phyloP scores from a whole-genome alignment of 441 rosid genomes.

The Populus hybrid region DNA sequence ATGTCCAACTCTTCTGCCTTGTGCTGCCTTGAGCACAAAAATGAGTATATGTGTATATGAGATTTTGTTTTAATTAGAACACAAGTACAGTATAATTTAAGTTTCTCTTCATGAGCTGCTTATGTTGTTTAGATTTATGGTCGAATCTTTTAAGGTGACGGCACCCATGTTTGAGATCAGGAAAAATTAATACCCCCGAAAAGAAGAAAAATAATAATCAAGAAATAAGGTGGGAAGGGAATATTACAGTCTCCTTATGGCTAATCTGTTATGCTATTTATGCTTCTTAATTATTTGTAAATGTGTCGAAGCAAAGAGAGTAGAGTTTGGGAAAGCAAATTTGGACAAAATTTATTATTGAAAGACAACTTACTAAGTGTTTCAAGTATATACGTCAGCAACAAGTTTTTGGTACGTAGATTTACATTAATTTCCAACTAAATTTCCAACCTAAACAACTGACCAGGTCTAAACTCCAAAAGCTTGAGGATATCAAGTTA shows the following conservation, averaged over 20 bases:
- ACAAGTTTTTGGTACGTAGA: background rate
- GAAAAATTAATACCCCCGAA: too few species aligned
- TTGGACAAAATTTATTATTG: background rate
- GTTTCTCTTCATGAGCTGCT: too few species aligned
- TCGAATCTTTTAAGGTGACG: too few species aligned
- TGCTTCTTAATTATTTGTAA: background rate
- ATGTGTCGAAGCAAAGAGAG: too few species aligned
- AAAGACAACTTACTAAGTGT: background rate
- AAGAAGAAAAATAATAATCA: background rate
- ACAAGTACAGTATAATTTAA: too few species aligned
- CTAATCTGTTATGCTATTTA: background rate
- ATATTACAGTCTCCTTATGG: background rate
- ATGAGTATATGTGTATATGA: too few species aligned
- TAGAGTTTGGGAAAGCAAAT: background rate
- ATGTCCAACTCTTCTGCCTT: too few species aligned
- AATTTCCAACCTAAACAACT: constrained; percentile 4
- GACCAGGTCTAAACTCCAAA: constrained; percentile 28
- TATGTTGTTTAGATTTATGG: too few species aligned
- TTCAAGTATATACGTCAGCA: background rate
- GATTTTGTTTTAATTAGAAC: too few species aligned
- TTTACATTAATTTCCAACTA: background rate
- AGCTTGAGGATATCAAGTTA: constrained; percentile 4
- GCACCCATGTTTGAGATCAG: too few species aligned
- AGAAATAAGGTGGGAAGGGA: background rate
- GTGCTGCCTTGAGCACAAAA: too few species aligned